Conservation (phyloP, 768 basidiomycete genomes). For the Phaffia tasmanica region DNA sequence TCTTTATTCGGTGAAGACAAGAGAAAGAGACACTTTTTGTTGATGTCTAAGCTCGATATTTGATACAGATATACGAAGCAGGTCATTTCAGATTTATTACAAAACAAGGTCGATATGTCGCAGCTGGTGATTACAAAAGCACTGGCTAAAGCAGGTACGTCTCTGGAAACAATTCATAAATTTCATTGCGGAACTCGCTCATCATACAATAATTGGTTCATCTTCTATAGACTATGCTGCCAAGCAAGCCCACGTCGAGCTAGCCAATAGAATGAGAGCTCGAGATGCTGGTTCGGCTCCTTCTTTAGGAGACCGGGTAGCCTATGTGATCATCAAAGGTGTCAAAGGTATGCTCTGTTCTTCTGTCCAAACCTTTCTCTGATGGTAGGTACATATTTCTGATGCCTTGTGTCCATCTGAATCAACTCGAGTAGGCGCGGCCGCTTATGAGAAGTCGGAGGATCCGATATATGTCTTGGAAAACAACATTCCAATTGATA, state of each 20-base stretch:
- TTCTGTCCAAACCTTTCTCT: not conserved
- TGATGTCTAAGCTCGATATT: too few species aligned
- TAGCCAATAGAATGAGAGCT: slow-evolving; percentile 88
- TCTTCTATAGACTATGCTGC: slow-evolving; percentile 62
- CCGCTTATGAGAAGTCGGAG: slow-evolving; percentile 97
- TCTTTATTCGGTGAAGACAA: not conserved
- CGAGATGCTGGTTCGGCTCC: slow-evolving; percentile 97
- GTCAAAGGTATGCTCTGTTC: slow-evolving; percentile 57
- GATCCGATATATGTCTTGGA: slow-evolving; percentile 95
- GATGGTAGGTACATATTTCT: not conserved
- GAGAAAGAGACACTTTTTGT: not conserved
- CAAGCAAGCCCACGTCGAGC: slow-evolving; percentile 92
- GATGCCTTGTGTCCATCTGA: not conserved
- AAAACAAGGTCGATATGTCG: slow-evolving; percentile 97
- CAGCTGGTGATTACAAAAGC: slow-evolving; percentile 99
- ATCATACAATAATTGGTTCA: not conserved
- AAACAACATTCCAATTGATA: slow-evolving; percentile 96
- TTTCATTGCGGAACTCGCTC: not conserved
- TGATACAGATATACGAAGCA: slow-evolving; percentile 72
- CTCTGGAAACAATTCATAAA: not conserved
- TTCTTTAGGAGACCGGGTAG: slow-evolving; percentile 93
- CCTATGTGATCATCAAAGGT: slow-evolving; percentile 96
- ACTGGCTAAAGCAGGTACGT: slow-evolving; percentile 67
- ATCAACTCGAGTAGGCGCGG: slow-evolving; percentile 52
- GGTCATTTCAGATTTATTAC: slow-evolving; percentile 81